Evolutionary conservation across 139 green algal genomes (phyloP).

Genomic region (Chlamydomonas asymmetrica): DNA sequence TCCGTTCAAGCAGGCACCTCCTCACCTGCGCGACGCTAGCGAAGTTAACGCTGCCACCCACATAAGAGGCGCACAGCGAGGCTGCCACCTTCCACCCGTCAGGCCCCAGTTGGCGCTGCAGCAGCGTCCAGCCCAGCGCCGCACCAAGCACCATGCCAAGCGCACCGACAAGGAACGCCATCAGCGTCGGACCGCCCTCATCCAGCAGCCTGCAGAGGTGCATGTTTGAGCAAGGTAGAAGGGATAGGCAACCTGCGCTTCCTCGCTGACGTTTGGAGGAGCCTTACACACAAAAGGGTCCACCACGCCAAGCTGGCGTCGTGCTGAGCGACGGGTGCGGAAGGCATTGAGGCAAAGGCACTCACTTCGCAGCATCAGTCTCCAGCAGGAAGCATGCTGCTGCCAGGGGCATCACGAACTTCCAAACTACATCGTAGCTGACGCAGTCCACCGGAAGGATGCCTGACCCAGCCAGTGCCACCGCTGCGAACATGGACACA

Average conservation of each 20-base stretch:
- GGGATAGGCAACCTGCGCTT: too few species aligned
- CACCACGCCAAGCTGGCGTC: too few species aligned
- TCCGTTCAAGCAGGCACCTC: too few species aligned
- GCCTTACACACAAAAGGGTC: too few species aligned
- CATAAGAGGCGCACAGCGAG: slow-evolving; percentile 76
- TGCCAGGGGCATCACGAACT: slow-evolving; percentile 58
- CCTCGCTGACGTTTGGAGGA: too few species aligned
- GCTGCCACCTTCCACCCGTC: slow-evolving; percentile 63
- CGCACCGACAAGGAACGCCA: slow-evolving; percentile 61
- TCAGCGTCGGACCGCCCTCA: slow-evolving; percentile 43
- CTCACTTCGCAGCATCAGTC: slow-evolving; percentile 52
- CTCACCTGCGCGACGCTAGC: slow-evolving; percentile 59
- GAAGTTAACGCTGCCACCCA: slow-evolving; percentile 85
- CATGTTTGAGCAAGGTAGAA: too few species aligned
- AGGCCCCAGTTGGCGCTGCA: slow-evolving; percentile 44
- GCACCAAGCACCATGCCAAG: slow-evolving; percentile 53
- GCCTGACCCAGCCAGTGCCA: slow-evolving; percentile 18
- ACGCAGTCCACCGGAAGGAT: slow-evolving; percentile 31
- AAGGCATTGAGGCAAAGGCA: too few species aligned
- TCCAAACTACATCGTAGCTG: slow-evolving; percentile 25
- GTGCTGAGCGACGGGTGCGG: too few species aligned
- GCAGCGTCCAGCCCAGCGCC: slow-evolving; percentile 45
- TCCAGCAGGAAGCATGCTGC: slow-evolving; percentile 71
- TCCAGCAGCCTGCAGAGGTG: slow-evolving; percentile 32
- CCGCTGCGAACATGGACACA: slow-evolving; percentile 30